Evolutionary conservation across 306 rosid genomes (phyloP).

Genomic region (Amphicarpaea edgeworthii): DNA sequence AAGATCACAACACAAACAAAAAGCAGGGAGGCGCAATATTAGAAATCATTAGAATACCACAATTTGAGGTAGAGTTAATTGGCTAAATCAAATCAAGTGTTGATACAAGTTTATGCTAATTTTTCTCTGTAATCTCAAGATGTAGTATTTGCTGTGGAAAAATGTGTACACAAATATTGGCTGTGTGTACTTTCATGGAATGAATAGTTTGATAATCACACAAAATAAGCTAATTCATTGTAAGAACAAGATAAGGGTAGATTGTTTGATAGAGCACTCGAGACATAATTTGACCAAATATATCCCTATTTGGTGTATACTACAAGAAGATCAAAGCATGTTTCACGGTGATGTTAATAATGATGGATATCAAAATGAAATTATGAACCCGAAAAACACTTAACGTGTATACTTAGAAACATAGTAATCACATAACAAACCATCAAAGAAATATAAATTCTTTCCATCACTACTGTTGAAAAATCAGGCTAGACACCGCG

Average conservation of each 20-base stretch:
- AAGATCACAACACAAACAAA: constrained; percentile 37
- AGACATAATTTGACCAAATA: constrained; percentile 12
- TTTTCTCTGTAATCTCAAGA: constrained; percentile 6
- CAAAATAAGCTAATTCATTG: neutral
- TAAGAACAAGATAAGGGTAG: neutral
- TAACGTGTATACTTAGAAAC: neutral
- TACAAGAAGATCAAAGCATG: neutral
- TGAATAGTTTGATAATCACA: neutral
- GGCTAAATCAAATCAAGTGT: constrained; percentile 9
- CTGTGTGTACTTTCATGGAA: constrained; percentile 6
- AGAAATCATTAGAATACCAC: constrained; percentile 26
- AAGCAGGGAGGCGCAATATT: neutral
- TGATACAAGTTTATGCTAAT: neutral
- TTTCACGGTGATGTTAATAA: neutral
- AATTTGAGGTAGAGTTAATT: constrained; percentile 19
- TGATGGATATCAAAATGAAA: constrained; percentile 21
- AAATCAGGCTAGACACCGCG: neutral
- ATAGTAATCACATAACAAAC: neutral
- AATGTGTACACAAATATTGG: constrained; percentile 7
- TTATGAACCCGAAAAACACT: constrained; percentile 12
- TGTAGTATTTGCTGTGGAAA: neutral
- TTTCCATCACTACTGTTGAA: neutral
- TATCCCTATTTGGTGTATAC: neutral
- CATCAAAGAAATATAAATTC: neutral
- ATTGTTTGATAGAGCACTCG: neutral